These are phyloP conservation scores for Trichoderma guizhouense DNA, from an alignment of 2,329 filamentous ascomycete species.

Conservation along the genomic window DNA sequence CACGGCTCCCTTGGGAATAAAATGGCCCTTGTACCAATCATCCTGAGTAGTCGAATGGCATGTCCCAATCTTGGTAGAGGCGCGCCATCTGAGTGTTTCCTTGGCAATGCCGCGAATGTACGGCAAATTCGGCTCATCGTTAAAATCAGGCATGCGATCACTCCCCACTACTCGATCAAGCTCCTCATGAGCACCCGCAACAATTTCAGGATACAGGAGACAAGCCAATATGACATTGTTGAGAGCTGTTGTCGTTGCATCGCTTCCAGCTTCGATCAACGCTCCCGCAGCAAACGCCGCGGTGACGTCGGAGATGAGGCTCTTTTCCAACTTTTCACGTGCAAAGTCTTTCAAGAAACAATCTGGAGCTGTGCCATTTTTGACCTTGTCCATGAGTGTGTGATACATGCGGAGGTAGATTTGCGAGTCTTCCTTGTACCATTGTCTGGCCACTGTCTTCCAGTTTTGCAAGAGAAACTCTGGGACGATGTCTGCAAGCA, in stretches of 20 bases:
- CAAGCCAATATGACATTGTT: slow-evolving; percentile 46
- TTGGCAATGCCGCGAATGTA: slow-evolving; percentile 37
- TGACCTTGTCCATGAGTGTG: slow-evolving; percentile 15
- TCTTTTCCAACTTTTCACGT: slow-evolving; percentile 17
- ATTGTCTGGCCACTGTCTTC: slow-evolving; percentile 12
- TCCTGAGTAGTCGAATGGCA: slow-evolving; percentile 10
- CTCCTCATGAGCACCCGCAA: slow-evolving; percentile 38
- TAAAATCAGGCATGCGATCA: slow-evolving; percentile 40
- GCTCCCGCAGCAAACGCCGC: slow-evolving; percentile 19
- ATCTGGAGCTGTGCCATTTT: slow-evolving; percentile 19
- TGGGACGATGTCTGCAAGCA: slow-evolving; percentile 9
- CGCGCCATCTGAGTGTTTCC: slow-evolving; percentile 32
- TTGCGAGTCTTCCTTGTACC: slow-evolving; percentile 22
- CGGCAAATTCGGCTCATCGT: slow-evolving; percentile 42
- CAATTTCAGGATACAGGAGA: slow-evolving; percentile 40
- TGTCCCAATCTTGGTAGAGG: slow-evolving; percentile 13
- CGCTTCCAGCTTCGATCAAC: slow-evolving; percentile 24
- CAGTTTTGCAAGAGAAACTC: slow-evolving; percentile 13
- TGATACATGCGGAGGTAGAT: slow-evolving; percentile 22
- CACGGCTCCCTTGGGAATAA: slow-evolving; percentile 5
- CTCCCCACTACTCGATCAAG: slow-evolving; percentile 43
- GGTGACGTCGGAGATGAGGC: slow-evolving; percentile 21
- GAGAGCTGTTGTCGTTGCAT: slow-evolving; percentile 28
- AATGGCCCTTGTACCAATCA: background rate
- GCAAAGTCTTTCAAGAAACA: slow-evolving; percentile 24